These are phyloP conservation scores for Globisporangium okanoganense DNA, from an alignment of 352 stramenopile species.

Conservation along the genomic window DNA sequence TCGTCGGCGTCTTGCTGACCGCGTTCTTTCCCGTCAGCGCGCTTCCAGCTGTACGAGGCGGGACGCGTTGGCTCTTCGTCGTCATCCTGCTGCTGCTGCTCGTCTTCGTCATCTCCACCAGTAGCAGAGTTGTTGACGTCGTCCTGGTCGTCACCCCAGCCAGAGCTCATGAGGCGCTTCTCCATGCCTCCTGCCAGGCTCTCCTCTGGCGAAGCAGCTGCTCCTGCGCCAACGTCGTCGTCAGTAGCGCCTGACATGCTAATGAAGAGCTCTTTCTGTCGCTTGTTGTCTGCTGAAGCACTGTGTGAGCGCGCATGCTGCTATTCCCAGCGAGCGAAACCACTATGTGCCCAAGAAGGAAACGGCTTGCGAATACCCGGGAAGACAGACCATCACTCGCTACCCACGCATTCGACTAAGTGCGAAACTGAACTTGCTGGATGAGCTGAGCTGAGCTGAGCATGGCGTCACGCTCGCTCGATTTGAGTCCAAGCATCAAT, in stretches of 20 bases:
- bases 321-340: conserved; percentile 3
- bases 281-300: not conserved
- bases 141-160: conserved; percentile 21
- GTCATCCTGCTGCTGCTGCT: conserved; percentile 18
- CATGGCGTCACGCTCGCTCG: too few species aligned
- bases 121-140: conserved; percentile 3
- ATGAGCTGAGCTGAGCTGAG: too few species aligned
- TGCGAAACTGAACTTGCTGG: conserved; percentile 3
- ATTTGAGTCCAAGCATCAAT: too few species aligned
- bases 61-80: conserved; percentile 13
- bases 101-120: conserved; percentile 1
- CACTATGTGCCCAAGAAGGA: not conserved
- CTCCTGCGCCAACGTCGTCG: not conserved
- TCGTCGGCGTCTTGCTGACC: conserved; percentile 21
- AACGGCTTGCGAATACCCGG: not conserved
- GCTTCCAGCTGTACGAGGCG: conserved; percentile 58
- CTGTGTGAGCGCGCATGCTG: not conserved
- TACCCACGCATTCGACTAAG: not conserved
- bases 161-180: conserved; percentile 19
- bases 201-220: not conserved
- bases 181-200: conserved; percentile 9
- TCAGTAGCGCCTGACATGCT: conserved; percentile 13
- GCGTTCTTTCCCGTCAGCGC: conserved; percentile 42
- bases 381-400: not conserved
- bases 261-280: not conserved